Percentiles rank a stretch among this genome's conserved stretches.
These are phyloP conservation scores for Yamadazyma takamatsuzukensis DNA, from an alignment of 805 yeast genomes.

Conservation along the genomic window DNA sequence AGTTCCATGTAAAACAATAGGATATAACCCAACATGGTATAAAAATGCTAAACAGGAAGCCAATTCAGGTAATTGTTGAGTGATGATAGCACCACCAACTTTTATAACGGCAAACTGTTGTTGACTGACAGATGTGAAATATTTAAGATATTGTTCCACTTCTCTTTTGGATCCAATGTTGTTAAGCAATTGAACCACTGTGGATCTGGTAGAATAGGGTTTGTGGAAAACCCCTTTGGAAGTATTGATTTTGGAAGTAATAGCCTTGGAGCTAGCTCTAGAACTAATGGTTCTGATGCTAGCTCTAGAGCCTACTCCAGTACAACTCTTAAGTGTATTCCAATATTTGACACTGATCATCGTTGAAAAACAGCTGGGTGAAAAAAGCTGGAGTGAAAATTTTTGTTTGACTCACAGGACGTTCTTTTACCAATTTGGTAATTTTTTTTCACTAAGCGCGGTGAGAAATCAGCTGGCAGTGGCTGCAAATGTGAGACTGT, in stretches of 20 bases:
- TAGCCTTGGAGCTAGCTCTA: too few relatives aligned
- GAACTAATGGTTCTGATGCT: too few relatives aligned
- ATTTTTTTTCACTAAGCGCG: conserved; percentile 31
- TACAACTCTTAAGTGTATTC: too few relatives aligned
- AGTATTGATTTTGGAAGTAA: too few relatives aligned
- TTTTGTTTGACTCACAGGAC: conserved; percentile 11
- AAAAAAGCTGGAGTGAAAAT: too few relatives aligned
- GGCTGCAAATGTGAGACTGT: conserved; percentile 1
- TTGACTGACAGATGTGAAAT: conserved; percentile 92
- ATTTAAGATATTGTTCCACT: conserved; percentile 95
- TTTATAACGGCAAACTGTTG: conserved; percentile 98
- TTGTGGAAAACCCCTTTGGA: background rate
- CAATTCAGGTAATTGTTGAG: conserved; percentile 86
- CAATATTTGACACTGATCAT: too few relatives aligned
- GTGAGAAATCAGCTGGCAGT: conserved; percentile 25
- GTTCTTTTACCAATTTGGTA: conserved; percentile 27
- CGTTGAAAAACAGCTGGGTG: too few relatives aligned
- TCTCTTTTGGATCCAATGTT: conserved; percentile 97
- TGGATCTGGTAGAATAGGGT: conserved; percentile 72
- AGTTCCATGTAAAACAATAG: conserved; percentile 95
- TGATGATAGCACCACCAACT: conserved; percentile 98
- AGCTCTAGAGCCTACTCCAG: too few relatives aligned
- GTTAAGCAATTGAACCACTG: conserved; percentile 91
- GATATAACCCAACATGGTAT: conserved; percentile 96
- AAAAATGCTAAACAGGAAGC: conserved; percentile 95